Evolutionary conservation across 345 rosid species (phyloP), one percentile per base, ranked within the genome.

Genomic region (Mangifera indica): DNA sequence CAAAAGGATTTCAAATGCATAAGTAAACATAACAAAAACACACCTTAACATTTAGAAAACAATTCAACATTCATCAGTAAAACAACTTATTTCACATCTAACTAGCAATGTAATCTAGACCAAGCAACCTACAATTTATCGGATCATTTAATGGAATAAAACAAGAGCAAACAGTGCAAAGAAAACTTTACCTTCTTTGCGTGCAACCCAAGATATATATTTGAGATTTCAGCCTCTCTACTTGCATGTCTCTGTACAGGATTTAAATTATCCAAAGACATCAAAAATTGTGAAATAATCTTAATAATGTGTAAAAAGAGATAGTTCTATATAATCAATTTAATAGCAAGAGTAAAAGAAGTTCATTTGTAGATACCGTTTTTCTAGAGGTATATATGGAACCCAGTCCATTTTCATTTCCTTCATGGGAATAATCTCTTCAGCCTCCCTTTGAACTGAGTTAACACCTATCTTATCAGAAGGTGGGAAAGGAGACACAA

Each of bases 351-450:
- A 65, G 60, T 14, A 8, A 53, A 52, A 66, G 44, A 29, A 57
- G 5, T 54, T 32, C 20, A 25, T 69, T 25, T 32, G 46, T 68
- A 46, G n/a, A 40, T 82, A 91, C 99, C 99, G 88, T 26, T 92
- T 82, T 69, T 89, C 93, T 70, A 88, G 46, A 37, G 99, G 97
- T 76, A 96, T 82, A 77, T 96, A 96, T 7, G 99, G 99, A 75
- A 88, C 84, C 99, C 99, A 93, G 69, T 85, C 97, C 99, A 96
- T 96, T 84, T 96, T 91, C 99, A 96, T 96, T 73, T 89, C 83
- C 73, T 86, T 96, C 99, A 96, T 93, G 17, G 98, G 98, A 84
- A 96, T 72, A 80, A 93, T 93, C 79, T 93, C 98, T 84, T 96
- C 99, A 40, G 74, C 76, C 81, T 89, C 99, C 80, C 93, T 91